Evolutionary conservation across 2,329 filamentous ascomycete species (phyloP).

Genomic region (Stachybotrys chartarum): DNA sequence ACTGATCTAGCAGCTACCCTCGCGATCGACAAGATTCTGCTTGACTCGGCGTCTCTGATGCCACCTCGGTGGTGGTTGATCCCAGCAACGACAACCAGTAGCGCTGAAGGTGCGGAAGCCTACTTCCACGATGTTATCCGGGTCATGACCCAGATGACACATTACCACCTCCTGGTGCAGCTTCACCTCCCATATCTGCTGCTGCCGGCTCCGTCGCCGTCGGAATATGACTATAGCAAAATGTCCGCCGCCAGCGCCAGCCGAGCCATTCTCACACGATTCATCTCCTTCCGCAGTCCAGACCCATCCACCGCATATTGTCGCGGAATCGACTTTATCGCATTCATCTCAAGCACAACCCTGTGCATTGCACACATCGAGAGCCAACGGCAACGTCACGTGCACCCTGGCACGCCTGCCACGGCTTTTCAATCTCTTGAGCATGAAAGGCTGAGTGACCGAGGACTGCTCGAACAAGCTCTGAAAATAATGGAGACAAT

Average conservation of each 20-base stretch:
- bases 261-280: conserved; percentile 41
- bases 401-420: background rate
- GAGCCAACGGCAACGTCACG: conserved; percentile 11
- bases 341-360: conserved; percentile 40
- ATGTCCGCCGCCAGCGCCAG: conserved; percentile 36
- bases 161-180: conserved; percentile 42
- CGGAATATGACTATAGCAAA: conserved; percentile 37
- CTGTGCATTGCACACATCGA: conserved; percentile 41
- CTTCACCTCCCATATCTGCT: conserved; percentile 49
- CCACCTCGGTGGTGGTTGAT: conserved; percentile 41
- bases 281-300: conserved; percentile 33
- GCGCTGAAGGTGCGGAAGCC: conserved; percentile 6
- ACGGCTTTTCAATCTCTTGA: conserved; percentile 20
- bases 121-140: conserved; percentile 18
- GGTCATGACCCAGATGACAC: conserved; percentile 39
- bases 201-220: conserved; percentile 20
- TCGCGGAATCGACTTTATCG: conserved; percentile 41
- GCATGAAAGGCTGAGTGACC: conserved; percentile 33
- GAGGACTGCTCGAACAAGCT: conserved; percentile 29
- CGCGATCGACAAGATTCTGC: conserved; percentile 39
- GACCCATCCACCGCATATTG: conserved; percentile 31
- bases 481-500: conserved; percentile 28
- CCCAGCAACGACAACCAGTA: conserved; percentile 8
- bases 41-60: conserved; percentile 31
- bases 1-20: conserved; percentile 23